Evolutionary conservation across 306 rosid genomes (phyloP), one percentile per base, ranked within the genome.

Genomic region (Vicia faba): DNA sequence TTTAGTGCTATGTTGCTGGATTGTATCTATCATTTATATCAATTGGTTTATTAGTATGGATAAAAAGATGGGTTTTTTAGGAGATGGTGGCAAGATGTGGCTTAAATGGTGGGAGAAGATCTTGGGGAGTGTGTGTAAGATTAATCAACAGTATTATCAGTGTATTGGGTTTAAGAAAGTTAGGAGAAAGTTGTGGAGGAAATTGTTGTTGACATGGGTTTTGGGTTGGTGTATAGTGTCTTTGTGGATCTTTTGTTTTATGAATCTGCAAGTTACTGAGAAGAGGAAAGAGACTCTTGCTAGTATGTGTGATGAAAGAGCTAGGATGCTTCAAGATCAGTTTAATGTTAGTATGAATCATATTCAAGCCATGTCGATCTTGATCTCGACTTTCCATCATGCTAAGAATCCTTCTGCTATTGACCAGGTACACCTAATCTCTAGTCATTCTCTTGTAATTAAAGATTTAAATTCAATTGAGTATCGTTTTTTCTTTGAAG

Each of bases 281-380:
- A 93, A 88, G 90, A 88, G 99, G 74, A 93, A 86, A 71, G 97
- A 93, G 70, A 87, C 85, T 59, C 85, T 93, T 41, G 86, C 86
- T 3, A 93, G 97, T 55, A 88, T 93, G 99, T 93, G 99, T 79
- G 99, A 93, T 73, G 99, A 90, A 78, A 86, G 99, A 63, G 95
- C 97, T 19, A 86, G 99, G 75, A 90, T 93, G 99, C 72, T 93
- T 48, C 99, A 93, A 84, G 99, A 93, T 63, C 99, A 93, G 80
- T 93, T 93, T 67, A 93, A 93, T 81, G 97, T 89, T 26, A 93
- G 99, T 48, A 86, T 90, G 99, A 93, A 93, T 65, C 99, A 93
- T 86, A 88, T 93, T 58, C 99, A 93, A 61, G 97, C 99, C 69
- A 93, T 93, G 99, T 88, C 99, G 43, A 90, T 93, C 68, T 80